Conservation (phyloP, 1,139 yeast species). For the Protomyces inouyei region DNA sequence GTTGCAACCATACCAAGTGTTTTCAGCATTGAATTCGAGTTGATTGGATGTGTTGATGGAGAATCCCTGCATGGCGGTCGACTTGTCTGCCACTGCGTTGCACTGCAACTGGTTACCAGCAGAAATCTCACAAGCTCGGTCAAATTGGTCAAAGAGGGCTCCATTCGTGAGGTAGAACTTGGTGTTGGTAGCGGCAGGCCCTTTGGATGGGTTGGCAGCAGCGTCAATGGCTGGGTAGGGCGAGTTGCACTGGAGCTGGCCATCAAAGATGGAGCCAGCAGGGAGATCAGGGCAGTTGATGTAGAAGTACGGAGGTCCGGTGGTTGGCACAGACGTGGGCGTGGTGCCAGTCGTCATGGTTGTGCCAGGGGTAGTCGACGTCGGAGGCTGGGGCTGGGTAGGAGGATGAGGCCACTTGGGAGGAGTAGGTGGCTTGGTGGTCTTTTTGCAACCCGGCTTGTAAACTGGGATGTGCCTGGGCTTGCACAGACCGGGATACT, state of each 20-base stretch:
- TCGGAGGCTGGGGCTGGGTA: neutral
- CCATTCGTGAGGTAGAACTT: neutral
- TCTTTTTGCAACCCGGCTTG: neutral
- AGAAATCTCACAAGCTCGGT: neutral
- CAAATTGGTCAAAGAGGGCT: neutral
- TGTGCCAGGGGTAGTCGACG: neutral
- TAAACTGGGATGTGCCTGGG: neutral
- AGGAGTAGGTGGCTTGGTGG: neutral
- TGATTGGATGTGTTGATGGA: neutral
- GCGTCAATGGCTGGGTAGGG: neutral
- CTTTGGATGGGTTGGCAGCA: neutral
- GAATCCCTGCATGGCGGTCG: neutral
- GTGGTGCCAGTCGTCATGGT: neutral
- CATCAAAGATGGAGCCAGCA: neutral
- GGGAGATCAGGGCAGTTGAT: neutral
- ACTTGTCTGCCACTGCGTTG: neutral
- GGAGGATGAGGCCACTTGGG: neutral
- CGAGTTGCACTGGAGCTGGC: conserved; percentile 1
- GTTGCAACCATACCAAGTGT: neutral
- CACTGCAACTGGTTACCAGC: neutral
- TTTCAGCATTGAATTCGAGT: neutral
- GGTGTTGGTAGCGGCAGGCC: neutral
- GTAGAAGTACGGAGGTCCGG: neutral
- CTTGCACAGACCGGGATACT: neutral
- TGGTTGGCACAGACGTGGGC: neutral